Evolutionary conservation across 768 basidiomycete species (phyloP).

Genomic region (Psilocybe subaeruginosa): DNA sequence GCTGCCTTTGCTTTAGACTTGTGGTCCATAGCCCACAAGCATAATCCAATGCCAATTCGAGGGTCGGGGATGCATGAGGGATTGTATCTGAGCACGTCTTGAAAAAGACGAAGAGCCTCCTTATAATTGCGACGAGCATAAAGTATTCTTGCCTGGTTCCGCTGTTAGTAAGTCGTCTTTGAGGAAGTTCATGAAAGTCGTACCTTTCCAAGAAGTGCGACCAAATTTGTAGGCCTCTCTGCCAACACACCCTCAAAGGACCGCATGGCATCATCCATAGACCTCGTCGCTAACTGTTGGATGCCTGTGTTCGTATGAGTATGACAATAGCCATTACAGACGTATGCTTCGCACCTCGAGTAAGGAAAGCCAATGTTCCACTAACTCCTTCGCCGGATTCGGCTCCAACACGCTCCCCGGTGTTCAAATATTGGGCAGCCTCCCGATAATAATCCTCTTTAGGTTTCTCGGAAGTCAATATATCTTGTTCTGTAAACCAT

Average conservation of each 20-base stretch:
- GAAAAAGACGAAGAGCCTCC: constrained; percentile 84
- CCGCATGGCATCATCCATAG: constrained; percentile 80
- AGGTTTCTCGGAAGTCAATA: constrained; percentile 56
- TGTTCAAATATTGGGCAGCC: constrained; percentile 71
- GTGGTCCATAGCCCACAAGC: constrained; percentile 89
- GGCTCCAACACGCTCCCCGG: constrained; percentile 53
- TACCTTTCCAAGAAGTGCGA: constrained; percentile 90
- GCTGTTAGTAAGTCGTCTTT: not conserved
- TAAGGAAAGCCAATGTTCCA: constrained; percentile 62
- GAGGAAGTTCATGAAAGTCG: constrained; percentile 2
- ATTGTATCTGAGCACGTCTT: constrained; percentile 76
- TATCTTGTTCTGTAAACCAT: constrained; percentile 58
- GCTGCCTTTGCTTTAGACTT: constrained; percentile 82
- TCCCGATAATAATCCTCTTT: constrained; percentile 74
- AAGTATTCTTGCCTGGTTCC: constrained; percentile 74
- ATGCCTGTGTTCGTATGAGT: constrained; percentile 54
- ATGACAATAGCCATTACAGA: not conserved
- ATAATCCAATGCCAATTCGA: constrained; percentile 93
- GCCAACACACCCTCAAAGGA: constrained; percentile 82
- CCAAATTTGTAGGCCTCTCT: constrained; percentile 82
- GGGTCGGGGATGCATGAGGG: constrained; percentile 90
- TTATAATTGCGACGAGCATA: constrained; percentile 79
- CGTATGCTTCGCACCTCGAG: constrained; percentile 51
- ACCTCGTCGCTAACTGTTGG: constrained; percentile 77
- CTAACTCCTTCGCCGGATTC: constrained; percentile 63